phyloP scores from a whole-genome alignment of 305 asterid species.

The Solanum hybrid region DNA sequence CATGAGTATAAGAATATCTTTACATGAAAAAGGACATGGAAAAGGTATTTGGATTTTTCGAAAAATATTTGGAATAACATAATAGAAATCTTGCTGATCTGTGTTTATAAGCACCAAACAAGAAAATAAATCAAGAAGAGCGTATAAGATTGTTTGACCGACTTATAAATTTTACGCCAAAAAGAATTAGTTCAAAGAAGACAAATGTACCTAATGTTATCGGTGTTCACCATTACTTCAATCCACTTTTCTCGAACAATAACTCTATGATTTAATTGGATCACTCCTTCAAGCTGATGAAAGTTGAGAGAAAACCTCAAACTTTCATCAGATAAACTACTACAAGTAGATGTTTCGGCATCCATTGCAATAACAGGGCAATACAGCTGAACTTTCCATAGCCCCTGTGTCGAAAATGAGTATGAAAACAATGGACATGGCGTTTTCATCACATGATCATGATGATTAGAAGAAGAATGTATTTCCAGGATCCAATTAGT shows the following conservation, averaged over 20 bases:
- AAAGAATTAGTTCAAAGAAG: neutral
- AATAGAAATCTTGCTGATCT: neutral
- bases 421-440: conserved; percentile 59
- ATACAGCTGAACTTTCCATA: conserved; percentile 80
- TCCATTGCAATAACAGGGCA: conserved; percentile 80
- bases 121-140: neutral
- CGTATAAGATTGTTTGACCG: neutral
- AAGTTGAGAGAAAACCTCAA: conserved; percentile 52
- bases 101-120: neutral
- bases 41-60: neutral
- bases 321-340: conserved; percentile 31
- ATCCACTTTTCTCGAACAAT: conserved; percentile 49
- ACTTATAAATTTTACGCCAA: neutral
- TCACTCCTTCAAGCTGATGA: conserved; percentile 78
- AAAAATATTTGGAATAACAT: neutral
- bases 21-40: neutral
- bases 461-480: conserved; percentile 8
- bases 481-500: conserved; percentile 54
- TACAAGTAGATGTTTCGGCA: conserved; percentile 26
- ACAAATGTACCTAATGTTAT: conserved; percentile 49
- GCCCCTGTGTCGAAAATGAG: conserved; percentile 39
- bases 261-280: conserved; percentile 58
- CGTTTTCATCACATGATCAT: conserved; percentile 4
- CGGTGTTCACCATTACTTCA: conserved; percentile 56
- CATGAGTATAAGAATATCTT: neutral